These are phyloP conservation scores for Juncus inflexus DNA, from an alignment of 176 grass and related monocot species.

Conservation along the genomic window DNA sequence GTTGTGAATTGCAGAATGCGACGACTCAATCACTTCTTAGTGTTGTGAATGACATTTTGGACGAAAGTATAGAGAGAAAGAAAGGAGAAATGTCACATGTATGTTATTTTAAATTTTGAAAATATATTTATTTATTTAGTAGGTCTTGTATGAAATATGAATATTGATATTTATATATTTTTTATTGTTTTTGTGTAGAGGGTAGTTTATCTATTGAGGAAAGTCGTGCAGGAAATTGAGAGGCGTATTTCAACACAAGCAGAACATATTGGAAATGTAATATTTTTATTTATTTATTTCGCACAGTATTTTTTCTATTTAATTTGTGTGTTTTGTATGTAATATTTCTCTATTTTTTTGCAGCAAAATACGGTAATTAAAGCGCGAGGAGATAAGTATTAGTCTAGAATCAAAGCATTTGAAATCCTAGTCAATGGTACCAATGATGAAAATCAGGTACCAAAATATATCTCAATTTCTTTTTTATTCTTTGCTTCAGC, in stretches of 20 bases:
- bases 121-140: conserved; percentile 5
- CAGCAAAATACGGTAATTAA: conserved; percentile 91
- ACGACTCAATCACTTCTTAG: conserved; percentile 93
- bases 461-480: background rate
- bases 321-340: conserved; percentile 15
- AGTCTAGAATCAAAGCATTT: conserved; percentile 67
- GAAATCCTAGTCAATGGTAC: conserved; percentile 77
- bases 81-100: conserved; percentile 98
- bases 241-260: conserved; percentile 87
- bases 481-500: conserved; percentile 29
- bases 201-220: conserved; percentile 77
- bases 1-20: conserved; percentile 54
- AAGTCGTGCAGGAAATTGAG: conserved; percentile 92
- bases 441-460: conserved; percentile 95
- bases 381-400: conserved; percentile 68
- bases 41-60: conserved; percentile 84
- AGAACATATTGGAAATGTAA: conserved; percentile 92
- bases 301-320: no score
- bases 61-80: conserved; percentile 96
- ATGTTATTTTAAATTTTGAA: conserved; percentile 23
- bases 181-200: conserved; percentile 41
- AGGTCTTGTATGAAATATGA: conserved; percentile 19
- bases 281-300: conserved; percentile 26
- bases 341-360: conserved; percentile 25
- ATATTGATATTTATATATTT: conserved; percentile 15